Percentiles rank a stretch among this genome's conserved stretches.
Evolutionary conservation across 306 rosid species (phyloP).

Genomic region (Cucurbita argyrosperma): DNA sequence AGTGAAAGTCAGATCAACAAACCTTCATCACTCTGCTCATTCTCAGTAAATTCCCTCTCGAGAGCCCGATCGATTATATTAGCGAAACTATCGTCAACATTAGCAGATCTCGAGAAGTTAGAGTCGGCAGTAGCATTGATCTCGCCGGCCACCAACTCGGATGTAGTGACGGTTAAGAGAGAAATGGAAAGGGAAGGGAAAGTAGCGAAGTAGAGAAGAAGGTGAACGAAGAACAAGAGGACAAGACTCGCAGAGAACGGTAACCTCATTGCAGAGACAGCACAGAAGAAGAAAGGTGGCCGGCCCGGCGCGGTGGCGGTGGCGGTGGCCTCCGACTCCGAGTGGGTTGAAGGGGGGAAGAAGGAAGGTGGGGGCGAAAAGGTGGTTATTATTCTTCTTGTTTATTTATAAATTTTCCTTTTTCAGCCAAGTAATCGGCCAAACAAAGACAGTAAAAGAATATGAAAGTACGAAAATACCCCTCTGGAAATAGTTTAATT

Average conservation of each 20-base stretch:
- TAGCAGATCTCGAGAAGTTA: constrained; percentile 55
- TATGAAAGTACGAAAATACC: constrained; percentile 18
- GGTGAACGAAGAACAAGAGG: constrained; percentile 18
- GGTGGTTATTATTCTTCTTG: not conserved
- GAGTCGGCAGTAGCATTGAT: constrained; percentile 32
- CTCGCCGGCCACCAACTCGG: constrained; percentile 17
- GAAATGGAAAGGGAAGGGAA: constrained; percentile 23
- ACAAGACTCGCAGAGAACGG: constrained; percentile 21
- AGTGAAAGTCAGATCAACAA: constrained; percentile 20
- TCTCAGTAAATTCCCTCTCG: constrained; percentile 73
- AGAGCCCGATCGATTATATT: constrained; percentile 90
- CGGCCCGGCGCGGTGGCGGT: not conserved
- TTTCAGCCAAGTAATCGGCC: not conserved
- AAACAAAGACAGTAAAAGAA: not conserved
- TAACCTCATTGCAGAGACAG: constrained; percentile 48
- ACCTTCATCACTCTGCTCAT: constrained; percentile 74
- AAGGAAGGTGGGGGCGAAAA: not conserved
- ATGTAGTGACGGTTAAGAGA: constrained; percentile 18
- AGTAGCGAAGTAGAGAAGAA: constrained; percentile 19
- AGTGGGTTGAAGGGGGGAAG: not conserved
- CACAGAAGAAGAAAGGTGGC: not conserved
- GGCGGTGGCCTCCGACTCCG: constrained; percentile 1
- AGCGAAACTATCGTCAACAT: constrained; percentile 57
- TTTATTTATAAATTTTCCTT: not conserved
- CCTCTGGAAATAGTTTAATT: constrained; percentile 6